These are phyloP conservation scores for Penicillium soppii DNA, from an alignment of 495 filamentous ascomycete genomes.

Conservation along the genomic window DNA sequence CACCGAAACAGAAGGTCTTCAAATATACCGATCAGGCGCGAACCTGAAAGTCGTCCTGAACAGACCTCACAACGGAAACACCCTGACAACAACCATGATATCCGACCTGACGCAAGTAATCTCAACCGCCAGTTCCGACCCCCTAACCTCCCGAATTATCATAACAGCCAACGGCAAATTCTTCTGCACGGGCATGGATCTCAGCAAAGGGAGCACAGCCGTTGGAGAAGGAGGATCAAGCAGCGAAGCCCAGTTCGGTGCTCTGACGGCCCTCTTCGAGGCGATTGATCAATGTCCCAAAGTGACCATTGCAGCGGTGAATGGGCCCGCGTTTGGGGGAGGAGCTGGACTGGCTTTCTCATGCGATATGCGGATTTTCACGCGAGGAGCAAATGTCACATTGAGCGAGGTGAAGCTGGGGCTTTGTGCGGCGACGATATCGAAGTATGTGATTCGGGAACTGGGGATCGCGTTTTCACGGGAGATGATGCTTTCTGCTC, in stretches of 20 bases:
- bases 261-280: slow-evolving; percentile 26
- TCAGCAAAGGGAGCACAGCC: slow-evolving; percentile 19
- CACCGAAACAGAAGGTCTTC: slow-evolving; percentile 9
- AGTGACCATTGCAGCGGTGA: slow-evolving; percentile 34
- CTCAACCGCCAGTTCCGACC: slow-evolving; percentile 15
- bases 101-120: slow-evolving; percentile 22
- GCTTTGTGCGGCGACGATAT: slow-evolving; percentile 31
- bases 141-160: slow-evolving; percentile 28
- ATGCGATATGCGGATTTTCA: slow-evolving; percentile 33
- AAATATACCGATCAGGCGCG: slow-evolving; percentile 22
- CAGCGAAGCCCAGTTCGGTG: slow-evolving; percentile 20
- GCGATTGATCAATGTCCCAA: slow-evolving; percentile 33
- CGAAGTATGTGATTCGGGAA: slow-evolving; percentile 34
- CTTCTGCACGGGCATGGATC: slow-evolving; percentile 46
- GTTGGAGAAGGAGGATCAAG: slow-evolving; percentile 13
- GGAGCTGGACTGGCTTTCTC: slow-evolving; percentile 39
- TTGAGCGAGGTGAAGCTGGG: slow-evolving; percentile 36
- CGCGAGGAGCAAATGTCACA: slow-evolving; percentile 20
- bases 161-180: slow-evolving; percentile 33
- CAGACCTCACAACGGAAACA: slow-evolving; percentile 35
- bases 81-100: slow-evolving; percentile 31
- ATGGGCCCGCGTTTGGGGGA: slow-evolving; percentile 40
- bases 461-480: slow-evolving; percentile 26
- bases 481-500: slow-evolving; percentile 32
- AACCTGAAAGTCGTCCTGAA: slow-evolving; percentile 34